Base-by-base conservation (phyloP, 192 early-diverging fungal genomes). In the Spinellus fusiger region DNA sequence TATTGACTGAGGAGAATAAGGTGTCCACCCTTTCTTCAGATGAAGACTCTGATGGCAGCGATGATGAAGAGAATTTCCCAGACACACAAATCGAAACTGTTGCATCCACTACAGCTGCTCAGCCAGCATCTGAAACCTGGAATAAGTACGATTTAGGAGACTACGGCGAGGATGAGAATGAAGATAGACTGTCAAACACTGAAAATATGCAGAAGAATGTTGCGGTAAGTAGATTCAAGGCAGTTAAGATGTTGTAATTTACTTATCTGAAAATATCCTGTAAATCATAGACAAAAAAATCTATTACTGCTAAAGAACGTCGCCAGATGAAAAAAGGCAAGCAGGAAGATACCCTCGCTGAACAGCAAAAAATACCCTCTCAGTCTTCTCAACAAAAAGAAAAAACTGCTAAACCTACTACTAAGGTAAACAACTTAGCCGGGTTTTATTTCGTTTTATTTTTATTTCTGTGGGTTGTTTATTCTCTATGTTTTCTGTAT, bases 231-330 rank as follows among this genome's bases (percentile, higher is more conserved):
- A 29, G 16, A 29, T 5, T 18, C 12, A 26, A 28, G 4, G 27
- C 4, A 6, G 3, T 10, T 10, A 53, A 31, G 18, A 32, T 13
- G 32, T 10, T 44, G 33, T 9, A 35, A 10, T 0, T 37, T 1
- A 7, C 31, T 31, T 53, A 27, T 53, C 6, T 53, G 22, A 23
- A 37, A 18, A 12, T 68, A 12, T 4, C 56, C 62, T 16, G 68
- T 58, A 5, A 52, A 54, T 7, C 46, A 70, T 13, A 67, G 62
- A 23, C 49, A n/a, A 72, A 68, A 22, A 60, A 59, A 28, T 77
- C 80, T 34, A 70, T 91, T 4, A 82, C 90, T 5, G 93, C 92
- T 13, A 96, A 91, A 75, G 87, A 95, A 78, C 84, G 93, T 5
- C 85, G 91, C 23, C 74, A 89, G 29, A 64, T 88, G 75, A 89